Percentiles rank a stretch among this genome's conserved stretches.
phyloP scores from a whole-genome alignment of 2,329 filamentous ascomycete species.

The Fusarium nurragi region DNA sequence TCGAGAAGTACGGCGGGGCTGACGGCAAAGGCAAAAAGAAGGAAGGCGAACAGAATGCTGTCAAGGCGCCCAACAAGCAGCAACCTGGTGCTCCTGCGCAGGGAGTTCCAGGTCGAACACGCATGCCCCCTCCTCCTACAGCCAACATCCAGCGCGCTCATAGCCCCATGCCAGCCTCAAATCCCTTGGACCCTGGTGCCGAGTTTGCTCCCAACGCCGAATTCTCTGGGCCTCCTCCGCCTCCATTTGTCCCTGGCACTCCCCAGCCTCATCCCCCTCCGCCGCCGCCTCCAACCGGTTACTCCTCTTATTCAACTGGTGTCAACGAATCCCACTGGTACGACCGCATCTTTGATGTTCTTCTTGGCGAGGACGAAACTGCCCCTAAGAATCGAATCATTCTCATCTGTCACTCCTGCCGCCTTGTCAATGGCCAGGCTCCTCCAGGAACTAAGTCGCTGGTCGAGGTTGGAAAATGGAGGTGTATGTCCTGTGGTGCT shows the following conservation, averaged over 20 bases:
- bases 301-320: slow-evolving; percentile 32
- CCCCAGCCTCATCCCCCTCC: slow-evolving; percentile 32
- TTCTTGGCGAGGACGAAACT: slow-evolving; percentile 95
- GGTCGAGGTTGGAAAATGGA: slow-evolving; percentile 86
- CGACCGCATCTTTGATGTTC: slow-evolving; percentile 88
- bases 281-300: slow-evolving; percentile 17
- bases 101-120: slow-evolving; percentile 53
- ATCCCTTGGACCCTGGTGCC: slow-evolving; percentile 56
- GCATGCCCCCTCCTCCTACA: slow-evolving; percentile 67
- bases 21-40: slow-evolving; percentile 56
- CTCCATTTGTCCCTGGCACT: slow-evolving; percentile 52
- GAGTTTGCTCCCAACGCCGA: slow-evolving; percentile 80
- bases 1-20: slow-evolving; percentile 90
- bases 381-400: slow-evolving; percentile 89
- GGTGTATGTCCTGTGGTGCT: slow-evolving; percentile 83
- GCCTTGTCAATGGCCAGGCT: slow-evolving; percentile 94
- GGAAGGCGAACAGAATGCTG: slow-evolving; percentile 20
- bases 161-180: slow-evolving; percentile 45
- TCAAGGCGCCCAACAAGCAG: slow-evolving; percentile 31
- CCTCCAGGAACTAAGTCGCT: slow-evolving; percentile 83
- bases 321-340: slow-evolving; percentile 78
- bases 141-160: slow-evolving; percentile 66
- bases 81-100: slow-evolving; percentile 4
- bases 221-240: slow-evolving; percentile 46
- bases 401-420: slow-evolving; percentile 82